These are phyloP conservation scores for Tripidium arundinaceum DNA, from an alignment of 202 grass and related monocot species.

Conservation along the genomic window DNA sequence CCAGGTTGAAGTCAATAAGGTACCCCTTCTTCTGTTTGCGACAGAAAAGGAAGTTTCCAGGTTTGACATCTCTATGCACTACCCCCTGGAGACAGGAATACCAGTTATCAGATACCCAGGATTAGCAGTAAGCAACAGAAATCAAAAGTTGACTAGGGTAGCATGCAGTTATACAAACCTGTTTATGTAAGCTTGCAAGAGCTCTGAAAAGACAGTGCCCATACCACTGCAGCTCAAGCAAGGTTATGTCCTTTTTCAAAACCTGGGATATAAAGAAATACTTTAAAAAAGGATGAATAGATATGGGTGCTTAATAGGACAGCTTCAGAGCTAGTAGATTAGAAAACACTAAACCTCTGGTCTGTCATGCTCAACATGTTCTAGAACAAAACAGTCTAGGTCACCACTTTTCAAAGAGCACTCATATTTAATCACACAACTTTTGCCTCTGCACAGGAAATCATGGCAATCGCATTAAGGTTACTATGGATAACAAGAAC, in stretches of 20 bases:
- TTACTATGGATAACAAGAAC: constrained; percentile 1
- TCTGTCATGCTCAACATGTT: constrained; percentile 93
- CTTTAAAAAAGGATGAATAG: constrained; percentile 6
- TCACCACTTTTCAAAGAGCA: constrained; percentile 56
- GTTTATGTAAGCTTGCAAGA: constrained; percentile 75
- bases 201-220: constrained; percentile 82
- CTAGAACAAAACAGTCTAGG: constrained; percentile 80
- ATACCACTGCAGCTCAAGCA: constrained; percentile 73
- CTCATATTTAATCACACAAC: constrained; percentile 71
- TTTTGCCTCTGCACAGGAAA: constrained; percentile 61
- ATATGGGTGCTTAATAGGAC: constrained; percentile 5
- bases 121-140: constrained; percentile 8
- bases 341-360: constrained; percentile 62
- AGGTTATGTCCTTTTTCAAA: constrained; percentile 67
- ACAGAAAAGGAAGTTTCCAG: constrained; percentile 95
- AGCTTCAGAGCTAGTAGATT: constrained; percentile 4
- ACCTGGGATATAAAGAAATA: constrained; percentile 37
- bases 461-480: not conserved
- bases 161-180: constrained; percentile 47
- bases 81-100: constrained; percentile 59
- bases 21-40: constrained; percentile 60
- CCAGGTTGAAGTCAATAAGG: constrained; percentile 98
- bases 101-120: constrained; percentile 24
- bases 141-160: constrained; percentile 16
- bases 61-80: constrained; percentile 90